Evolutionary conservation across 2,329 filamentous ascomycete genomes (phyloP), one percentile per base, ranked within the genome.

Genomic region (Claviceps africana): DNA sequence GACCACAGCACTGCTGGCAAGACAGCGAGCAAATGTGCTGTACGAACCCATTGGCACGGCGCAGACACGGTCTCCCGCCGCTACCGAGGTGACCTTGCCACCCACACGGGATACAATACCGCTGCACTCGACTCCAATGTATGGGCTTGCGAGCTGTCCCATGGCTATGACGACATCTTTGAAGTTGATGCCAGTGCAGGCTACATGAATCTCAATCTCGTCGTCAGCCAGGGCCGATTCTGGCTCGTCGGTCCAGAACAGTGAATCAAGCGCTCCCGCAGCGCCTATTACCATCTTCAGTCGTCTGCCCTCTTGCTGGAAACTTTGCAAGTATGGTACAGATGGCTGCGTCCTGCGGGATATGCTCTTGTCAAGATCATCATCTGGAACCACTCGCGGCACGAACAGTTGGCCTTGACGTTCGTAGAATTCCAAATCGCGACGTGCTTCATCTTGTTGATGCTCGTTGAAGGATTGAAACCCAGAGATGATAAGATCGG

Each of bases 131-230:
- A 53, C 47, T 7, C 59, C 58, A n/a, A 62, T 46, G 17, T 58
- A 55, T 8, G 53, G 51, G 9, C 58, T 54, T 1, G 56, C 47
- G 0, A 60, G 40, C 44, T 60, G 55, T 2, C 61, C 61, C 42
- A 60, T 60, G 2, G 57, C 54, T 7, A 59, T 53, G 10, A 63
- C 30, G 11, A 62, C 55, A 17, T 64, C 61, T 40, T 58, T 67
- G 56, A 71, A 72, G 59, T 73, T 77, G 53, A 77, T 60, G 1
- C 71, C 71, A 1, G 69, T 63, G 4, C 69, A 69, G 33, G 64
- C 65, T 13, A 73, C 65, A 51, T 70, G 66, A 48, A 74, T 66
- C 57, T 73, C 70, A 9, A 74, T 58, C 39, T 72, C 62, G 17
- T 68, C 61, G 0, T 57, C 61, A 0, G 57, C 61, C n/a, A 72